These are phyloP conservation scores for Leccinum variicolor DNA, from an alignment of 768 basidiomycete genomes.

Conservation along the genomic window DNA sequence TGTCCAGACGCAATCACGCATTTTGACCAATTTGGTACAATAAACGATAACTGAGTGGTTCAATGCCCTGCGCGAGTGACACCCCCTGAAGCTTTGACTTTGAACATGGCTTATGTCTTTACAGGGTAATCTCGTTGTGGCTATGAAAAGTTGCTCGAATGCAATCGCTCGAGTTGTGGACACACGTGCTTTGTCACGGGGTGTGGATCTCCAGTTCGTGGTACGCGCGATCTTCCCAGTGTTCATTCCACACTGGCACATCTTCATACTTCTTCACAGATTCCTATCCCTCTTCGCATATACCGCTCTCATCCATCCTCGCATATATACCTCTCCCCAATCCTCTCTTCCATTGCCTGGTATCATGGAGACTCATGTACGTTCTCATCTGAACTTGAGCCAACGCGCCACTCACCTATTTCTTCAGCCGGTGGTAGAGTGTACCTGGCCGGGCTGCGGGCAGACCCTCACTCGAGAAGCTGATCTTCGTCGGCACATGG, in stretches of 20 bases:
- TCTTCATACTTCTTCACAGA: too few relatives aligned
- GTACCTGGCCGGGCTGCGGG: conserved; percentile 6
- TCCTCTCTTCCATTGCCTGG: neutral
- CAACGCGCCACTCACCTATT: neutral
- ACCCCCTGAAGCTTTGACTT: conserved; percentile 8
- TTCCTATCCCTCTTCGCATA: too few relatives aligned
- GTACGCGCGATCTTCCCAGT: neutral
- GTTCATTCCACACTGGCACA: neutral
- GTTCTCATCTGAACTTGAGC: neutral
- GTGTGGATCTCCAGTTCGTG: neutral
- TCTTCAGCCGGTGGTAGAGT: neutral
- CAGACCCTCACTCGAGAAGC: conserved; percentile 17
- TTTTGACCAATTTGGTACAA: conserved; percentile 6
- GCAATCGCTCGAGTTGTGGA: conserved; percentile 26
- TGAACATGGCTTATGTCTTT: conserved; percentile 18
- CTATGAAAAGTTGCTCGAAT: conserved; percentile 8
- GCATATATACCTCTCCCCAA: too few relatives aligned
- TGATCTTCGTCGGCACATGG: conserved; percentile 29
- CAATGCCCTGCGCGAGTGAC: neutral
- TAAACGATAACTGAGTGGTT: conserved; percentile 25
- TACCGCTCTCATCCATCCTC: too few relatives aligned
- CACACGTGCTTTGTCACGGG: conserved; percentile 6
- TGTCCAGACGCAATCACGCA: conserved; percentile 23
- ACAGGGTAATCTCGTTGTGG: conserved; percentile 20
- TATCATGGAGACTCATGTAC: neutral